Evolutionary conservation across 228 moss, liverwort and hornwort species (phyloP), one percentile per base, ranked within the genome.

Genomic region (Sphagnum fallax): DNA sequence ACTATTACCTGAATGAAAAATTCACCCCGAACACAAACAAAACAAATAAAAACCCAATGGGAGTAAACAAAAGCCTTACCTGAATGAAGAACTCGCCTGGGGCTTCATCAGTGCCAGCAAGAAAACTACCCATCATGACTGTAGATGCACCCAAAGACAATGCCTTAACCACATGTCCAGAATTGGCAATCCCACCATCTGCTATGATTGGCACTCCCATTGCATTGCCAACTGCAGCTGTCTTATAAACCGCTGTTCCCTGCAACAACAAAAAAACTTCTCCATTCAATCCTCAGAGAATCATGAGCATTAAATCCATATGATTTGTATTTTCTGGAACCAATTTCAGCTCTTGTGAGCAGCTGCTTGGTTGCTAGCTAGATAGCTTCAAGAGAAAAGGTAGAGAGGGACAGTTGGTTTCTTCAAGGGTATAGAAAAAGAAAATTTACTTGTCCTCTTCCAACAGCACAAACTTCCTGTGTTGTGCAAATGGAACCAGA

Each of bases 71-170:
- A 16, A 15, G 16, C 14, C 8, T 6, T 50, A 90, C 93, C 94
- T 92, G 86, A 15, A 67, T 75, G 69, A 83, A 92, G 63, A 90
- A 92, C 55, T 84, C 82, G 15, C 95, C 95, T 0, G 95, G 95
- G 49, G 92, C 87, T 66, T 95, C 95, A 64, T 95, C 91, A 11
- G 93, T 91, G 69, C 96, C 96, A 16, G 96, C 93, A 50, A 97
- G 89, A 62, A 92, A 93, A 62, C 93, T 91, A 0, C 97, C 97
- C 93, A 97, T 93, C 97, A 97, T 97, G 14, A 91, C 97, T 13
- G 91, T 87, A 8, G 97, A 97, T 15, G 95, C 95, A 61, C 95
- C 95, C 53, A 95, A 73, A 5, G 78, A 73, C 1, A 95, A 74
- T 12, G 92, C 95, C 86, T 95, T 95, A 7, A 95, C 92, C 48